Percentiles rank a stretch among this genome's conserved stretches.
Conservation (phyloP, 192 early-diverging fungal species). For the Coemansia biformis region DNA sequence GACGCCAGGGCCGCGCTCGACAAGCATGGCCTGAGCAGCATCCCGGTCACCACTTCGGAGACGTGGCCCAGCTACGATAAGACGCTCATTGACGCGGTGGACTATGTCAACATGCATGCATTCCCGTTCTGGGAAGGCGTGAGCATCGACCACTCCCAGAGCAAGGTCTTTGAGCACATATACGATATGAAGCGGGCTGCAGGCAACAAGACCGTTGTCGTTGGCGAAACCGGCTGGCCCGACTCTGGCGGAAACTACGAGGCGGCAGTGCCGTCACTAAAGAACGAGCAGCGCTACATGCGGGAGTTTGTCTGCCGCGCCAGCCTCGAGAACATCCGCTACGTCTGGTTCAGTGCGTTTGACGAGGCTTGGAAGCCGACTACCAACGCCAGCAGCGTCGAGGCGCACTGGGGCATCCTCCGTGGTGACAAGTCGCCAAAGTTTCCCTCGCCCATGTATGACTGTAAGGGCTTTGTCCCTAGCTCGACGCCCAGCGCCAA, state of each 20-base stretch:
- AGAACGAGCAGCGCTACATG: conserved; percentile 60
- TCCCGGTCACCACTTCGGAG: conserved; percentile 42
- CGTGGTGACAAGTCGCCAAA: conserved; percentile 48
- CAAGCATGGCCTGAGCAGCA: conserved; percentile 29
- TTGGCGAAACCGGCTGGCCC: conserved; percentile 71
- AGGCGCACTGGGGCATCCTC: conserved; percentile 50
- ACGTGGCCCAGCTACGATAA: conserved; percentile 50
- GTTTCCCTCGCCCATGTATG: conserved; percentile 38
- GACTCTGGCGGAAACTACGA: conserved; percentile 47
- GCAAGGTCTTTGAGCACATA: conserved; percentile 54
- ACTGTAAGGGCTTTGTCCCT: conserved; percentile 46
- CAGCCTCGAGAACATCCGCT: conserved; percentile 51
- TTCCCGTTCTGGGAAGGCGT: conserved; percentile 66
- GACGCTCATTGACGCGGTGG: conserved; percentile 51
- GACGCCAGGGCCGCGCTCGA: conserved; percentile 45
- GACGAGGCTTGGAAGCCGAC: conserved; percentile 65
- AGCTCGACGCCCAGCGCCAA: conserved; percentile 8
- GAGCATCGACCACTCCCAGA: conserved; percentile 39
- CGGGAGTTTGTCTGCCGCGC: conserved; percentile 59
- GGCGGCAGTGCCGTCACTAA: conserved; percentile 50
- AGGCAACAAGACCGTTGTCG: conserved; percentile 50
- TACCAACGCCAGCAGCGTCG: conserved; percentile 50
- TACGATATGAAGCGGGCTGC: conserved; percentile 48
- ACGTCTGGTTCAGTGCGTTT: conserved; percentile 65
- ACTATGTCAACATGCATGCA: conserved; percentile 59